Evolutionary conservation across 345 rosid species (phyloP), one percentile per base, ranked within the genome.

Genomic region (Linum usitatissimum): DNA sequence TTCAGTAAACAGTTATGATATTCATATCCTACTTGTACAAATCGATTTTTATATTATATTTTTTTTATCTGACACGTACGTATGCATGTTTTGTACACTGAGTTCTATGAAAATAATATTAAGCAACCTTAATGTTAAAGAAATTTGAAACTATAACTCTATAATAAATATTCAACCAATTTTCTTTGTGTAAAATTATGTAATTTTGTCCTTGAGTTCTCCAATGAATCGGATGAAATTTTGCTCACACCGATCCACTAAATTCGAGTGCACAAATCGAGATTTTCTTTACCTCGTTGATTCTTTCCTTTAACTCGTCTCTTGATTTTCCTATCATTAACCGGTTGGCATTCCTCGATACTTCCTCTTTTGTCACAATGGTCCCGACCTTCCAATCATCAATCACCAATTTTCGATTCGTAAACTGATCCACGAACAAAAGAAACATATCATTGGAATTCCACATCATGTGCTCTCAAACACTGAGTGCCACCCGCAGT

Each of bases 401-500:
- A 38, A 86, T 96, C 65, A 74, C 89, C 28, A 88, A 73, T 74
- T 85, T 92, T 70, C 96, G 66, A 58, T 88, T 85, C 8, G 96
- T 81, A 60, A 86, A 91, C 51, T 88, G 95, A 75, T 92, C 98
- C 0, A 95, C 86, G 68, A 77, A 69, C 64, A 88, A 67, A 9
- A 95, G 53, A 75, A 80, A 60, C 93, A 82, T 34, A 92, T 34
- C 51, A 92, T 54, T 0, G 96, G 96, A n/a, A 92, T 77, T 15
- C 64, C 55, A 17, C 86, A 82, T 95, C 98, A 88, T 48, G 76
- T 66, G 17, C 86, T 78, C 64, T 89, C 98, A 13, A 83, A 53
- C 0, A 79, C 76, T 12, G 96, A 92, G 55, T 92, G 86, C 95
- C 98, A 88, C 5, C 96, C 95, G 55, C 98, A 85, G 17, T 89